phyloP scores from a whole-genome alignment of 257 asterid species.

The Capsicum baccatum region DNA sequence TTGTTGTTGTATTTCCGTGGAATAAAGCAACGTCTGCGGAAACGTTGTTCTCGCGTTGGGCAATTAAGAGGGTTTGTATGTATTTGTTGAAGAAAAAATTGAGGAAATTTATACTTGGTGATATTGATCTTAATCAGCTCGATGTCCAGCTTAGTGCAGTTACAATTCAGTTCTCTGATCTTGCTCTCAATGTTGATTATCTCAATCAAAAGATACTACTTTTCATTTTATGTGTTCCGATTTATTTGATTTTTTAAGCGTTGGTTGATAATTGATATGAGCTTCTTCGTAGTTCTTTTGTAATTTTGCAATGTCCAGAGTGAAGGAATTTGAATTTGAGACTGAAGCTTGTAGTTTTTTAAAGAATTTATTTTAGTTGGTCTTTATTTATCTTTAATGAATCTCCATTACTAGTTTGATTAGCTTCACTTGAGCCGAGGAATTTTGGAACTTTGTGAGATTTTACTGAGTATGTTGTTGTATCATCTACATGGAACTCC shows the following conservation, averaged over 20 bases:
- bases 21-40: conserved; percentile 88
- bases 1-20: conserved; percentile 98
- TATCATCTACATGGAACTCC: conserved; percentile 96
- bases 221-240: too few species aligned
- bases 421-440: too few species aligned
- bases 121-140: conserved; percentile 94
- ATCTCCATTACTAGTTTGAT: too few species aligned
- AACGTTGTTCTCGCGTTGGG: conserved; percentile 99
- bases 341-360: neutral
- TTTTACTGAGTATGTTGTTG: too few species aligned
- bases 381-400: too few species aligned
- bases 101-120: conserved; percentile 91
- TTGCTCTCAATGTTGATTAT: conserved; percentile 89
- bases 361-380: neutral
- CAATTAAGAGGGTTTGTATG: conserved; percentile 82
- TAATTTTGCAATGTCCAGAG: neutral
- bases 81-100: conserved; percentile 89
- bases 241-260: too few species aligned
- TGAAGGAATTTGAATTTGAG: neutral
- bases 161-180: conserved; percentile 89
- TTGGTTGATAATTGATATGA: conserved; percentile 8
- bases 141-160: conserved; percentile 99
- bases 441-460: too few species aligned
- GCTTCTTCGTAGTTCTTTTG: neutral
- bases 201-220: conserved; percentile 87